Conservation (phyloP, 441 rosid genomes). For the California macrophylla region DNA sequence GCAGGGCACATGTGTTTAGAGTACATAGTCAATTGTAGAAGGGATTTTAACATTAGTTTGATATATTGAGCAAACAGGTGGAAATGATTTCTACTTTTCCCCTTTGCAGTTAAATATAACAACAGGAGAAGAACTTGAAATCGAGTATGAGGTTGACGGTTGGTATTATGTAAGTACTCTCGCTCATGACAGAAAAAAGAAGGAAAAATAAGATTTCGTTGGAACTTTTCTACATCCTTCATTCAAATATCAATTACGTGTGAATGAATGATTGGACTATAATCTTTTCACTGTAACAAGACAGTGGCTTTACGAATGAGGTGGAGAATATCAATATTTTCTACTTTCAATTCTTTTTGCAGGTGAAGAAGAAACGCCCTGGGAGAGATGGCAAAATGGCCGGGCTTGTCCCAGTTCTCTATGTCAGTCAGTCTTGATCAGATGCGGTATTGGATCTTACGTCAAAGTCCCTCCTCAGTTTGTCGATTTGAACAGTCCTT, state of each 20-base stretch:
- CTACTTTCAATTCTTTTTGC: constrained; percentile 14
- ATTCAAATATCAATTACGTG: background rate
- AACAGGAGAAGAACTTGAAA: constrained; percentile 86
- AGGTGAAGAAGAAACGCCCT: constrained; percentile 96
- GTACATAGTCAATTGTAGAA: too few species aligned
- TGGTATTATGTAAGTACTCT: constrained; percentile 86
- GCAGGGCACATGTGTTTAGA: too few species aligned
- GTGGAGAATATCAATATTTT: background rate
- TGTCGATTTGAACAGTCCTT: background rate
- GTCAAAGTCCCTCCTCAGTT: background rate
- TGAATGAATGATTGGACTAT: background rate
- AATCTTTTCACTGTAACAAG: background rate
- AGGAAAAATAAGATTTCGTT: background rate
- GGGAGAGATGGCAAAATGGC: constrained; percentile 98
- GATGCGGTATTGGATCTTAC: background rate
- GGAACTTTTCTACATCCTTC: background rate
- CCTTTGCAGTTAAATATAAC: constrained; percentile 78
- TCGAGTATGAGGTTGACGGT: constrained; percentile 95
- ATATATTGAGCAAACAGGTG: background rate
- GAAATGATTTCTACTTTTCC: constrained; percentile 10
- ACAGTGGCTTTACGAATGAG: background rate
- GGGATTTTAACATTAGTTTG: background rate
- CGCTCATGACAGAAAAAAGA: background rate
- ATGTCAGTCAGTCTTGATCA: constrained; percentile 57
- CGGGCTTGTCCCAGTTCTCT: constrained; percentile 92